Conservation (phyloP, 1,139 yeast genomes). For the Sporopachydermia cereana region DNA sequence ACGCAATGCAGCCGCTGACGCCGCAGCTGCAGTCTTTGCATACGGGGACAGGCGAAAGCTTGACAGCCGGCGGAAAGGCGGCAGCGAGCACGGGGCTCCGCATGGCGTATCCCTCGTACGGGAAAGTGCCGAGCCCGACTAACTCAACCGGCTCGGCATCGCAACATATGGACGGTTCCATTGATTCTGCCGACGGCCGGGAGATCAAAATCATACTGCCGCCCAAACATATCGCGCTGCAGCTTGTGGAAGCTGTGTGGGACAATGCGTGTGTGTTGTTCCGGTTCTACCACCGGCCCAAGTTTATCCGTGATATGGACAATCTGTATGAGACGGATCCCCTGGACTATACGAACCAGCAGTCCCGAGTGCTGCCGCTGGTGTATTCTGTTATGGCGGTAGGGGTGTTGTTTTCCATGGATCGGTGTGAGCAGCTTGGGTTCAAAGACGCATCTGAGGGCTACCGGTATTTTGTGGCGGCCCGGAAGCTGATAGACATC, state of each 20-base stretch:
- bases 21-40: background rate
- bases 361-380: constrained; percentile 66
- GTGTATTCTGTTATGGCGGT: constrained; percentile 62
- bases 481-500: constrained; percentile 63
- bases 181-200: constrained; percentile 22
- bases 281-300: constrained; percentile 77
- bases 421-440: constrained; percentile 25
- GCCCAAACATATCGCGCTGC: constrained; percentile 58
- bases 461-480: constrained; percentile 71
- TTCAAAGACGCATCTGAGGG: constrained; percentile 49
- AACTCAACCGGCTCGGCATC: constrained; percentile 8
- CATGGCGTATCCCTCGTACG: background rate
- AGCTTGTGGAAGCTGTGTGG: constrained; percentile 70
- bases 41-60: background rate
- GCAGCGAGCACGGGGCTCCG: background rate
- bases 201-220: constrained; percentile 63
- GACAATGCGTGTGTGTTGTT: constrained; percentile 75
- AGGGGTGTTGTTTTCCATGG: constrained; percentile 55
- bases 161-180: constrained; percentile 22
- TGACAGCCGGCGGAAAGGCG: constrained; percentile 12
- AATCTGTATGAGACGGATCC: constrained; percentile 59
- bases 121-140: constrained; percentile 3
- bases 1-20: background rate
- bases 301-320: constrained; percentile 47
- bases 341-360: constrained; percentile 55